phyloP scores from a whole-genome alignment of 192 early-diverging fungal species.

The Podochytrium sp. region DNA sequence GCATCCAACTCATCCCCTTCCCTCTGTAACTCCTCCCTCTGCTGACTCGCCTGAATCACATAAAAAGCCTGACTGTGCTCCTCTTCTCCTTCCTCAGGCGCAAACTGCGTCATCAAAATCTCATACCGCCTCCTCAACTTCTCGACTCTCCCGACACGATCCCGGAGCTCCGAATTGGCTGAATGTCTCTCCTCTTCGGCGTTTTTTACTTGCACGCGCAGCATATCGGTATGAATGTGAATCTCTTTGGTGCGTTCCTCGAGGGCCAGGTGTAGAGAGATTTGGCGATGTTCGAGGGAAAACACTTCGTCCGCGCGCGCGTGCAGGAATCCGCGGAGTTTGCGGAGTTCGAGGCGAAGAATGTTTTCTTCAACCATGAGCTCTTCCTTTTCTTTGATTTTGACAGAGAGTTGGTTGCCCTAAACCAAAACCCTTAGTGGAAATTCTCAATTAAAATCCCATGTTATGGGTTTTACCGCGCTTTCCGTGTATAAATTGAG shows the following conservation, averaged over 20 bases:
- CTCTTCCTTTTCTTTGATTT: conserved; percentile 62
- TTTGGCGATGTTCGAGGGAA: conserved; percentile 55
- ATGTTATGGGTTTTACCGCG: conserved; percentile 40
- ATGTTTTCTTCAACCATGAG: conserved; percentile 67
- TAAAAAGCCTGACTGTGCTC: conserved; percentile 65
- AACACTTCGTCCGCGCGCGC: conserved; percentile 61
- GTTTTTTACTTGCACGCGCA: conserved; percentile 54
- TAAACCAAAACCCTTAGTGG: background rate
- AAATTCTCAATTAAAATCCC: background rate
- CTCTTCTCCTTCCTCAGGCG: conserved; percentile 52
- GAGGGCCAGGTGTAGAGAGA: conserved; percentile 57
- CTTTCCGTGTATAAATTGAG: conserved; percentile 64
- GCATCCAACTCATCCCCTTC: conserved; percentile 65
- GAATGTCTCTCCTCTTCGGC: conserved; percentile 61
- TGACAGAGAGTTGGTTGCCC: conserved; percentile 53
- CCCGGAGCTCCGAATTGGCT: conserved; percentile 60
- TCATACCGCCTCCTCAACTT: conserved; percentile 62
- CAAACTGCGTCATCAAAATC: conserved; percentile 67
- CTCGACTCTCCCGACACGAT: conserved; percentile 61
- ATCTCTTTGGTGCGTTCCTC: conserved; percentile 67
- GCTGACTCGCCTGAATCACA: conserved; percentile 63
- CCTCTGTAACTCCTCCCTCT: conserved; percentile 60
- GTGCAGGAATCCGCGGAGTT: conserved; percentile 56
- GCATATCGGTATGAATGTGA: conserved; percentile 62
- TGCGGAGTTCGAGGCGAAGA: conserved; percentile 59